Conservation (phyloP, 2,329 filamentous ascomycete genomes). For the Venturia oleaginea region DNA sequence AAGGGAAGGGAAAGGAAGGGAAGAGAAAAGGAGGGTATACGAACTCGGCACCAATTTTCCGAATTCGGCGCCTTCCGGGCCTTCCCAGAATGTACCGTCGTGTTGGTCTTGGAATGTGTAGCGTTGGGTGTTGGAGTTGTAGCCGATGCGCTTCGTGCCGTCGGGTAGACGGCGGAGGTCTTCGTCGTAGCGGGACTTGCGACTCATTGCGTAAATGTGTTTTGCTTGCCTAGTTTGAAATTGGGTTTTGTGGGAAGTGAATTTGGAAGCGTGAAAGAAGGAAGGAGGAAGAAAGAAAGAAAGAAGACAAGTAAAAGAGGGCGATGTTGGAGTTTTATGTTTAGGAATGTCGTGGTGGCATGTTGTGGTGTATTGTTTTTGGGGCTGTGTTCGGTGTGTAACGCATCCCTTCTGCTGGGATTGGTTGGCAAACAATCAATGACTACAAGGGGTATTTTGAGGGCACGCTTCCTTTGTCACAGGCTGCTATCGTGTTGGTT, state of each 20-base stretch:
- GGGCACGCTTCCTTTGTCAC: background rate
- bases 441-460: background rate
- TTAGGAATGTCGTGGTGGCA: background rate
- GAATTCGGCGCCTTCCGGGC: slow-evolving; percentile 42
- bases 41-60: slow-evolving; percentile 33
- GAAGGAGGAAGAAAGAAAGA: background rate
- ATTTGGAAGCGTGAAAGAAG: background rate
- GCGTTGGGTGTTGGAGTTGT: slow-evolving; percentile 46
- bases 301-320: background rate
- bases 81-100: slow-evolving; percentile 43
- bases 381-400: background rate
- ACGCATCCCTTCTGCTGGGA: background rate
- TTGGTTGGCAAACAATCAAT: background rate
- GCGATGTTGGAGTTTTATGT: background rate
- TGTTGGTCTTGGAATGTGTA: slow-evolving; percentile 43
- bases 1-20: too few species aligned
- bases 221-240: background rate
- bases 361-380: background rate
- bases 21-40: background rate
- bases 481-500: background rate
- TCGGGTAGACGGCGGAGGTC: slow-evolving; percentile 47
- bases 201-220: background rate
- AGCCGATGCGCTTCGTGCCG: slow-evolving; percentile 47
- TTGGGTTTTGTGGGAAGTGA: background rate
- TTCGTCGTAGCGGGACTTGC: slow-evolving; percentile 4